Evolutionary conservation across 2,329 filamentous ascomycete genomes (phyloP).

Genomic region (Epichloe coenophiala): DNA sequence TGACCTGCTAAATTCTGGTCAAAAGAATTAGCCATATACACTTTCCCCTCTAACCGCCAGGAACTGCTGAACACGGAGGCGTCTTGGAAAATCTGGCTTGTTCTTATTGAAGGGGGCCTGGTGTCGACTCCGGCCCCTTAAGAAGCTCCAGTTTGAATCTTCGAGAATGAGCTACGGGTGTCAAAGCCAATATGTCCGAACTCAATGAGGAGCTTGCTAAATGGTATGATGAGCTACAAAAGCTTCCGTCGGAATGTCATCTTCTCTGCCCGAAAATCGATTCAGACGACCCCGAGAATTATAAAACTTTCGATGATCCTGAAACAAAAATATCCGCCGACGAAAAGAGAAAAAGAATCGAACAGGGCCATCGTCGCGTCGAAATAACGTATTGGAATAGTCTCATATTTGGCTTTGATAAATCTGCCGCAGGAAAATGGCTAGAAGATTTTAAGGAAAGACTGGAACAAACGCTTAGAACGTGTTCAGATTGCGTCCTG

Average conservation of each 20-base stretch:
- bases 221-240: conserved; percentile 30
- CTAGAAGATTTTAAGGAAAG: conserved; percentile 44
- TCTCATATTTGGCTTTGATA: conserved; percentile 53
- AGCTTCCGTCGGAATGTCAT: conserved; percentile 39
- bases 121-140: neutral
- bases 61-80: neutral
- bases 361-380: conserved; percentile 40
- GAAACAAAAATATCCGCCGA: conserved; percentile 33
- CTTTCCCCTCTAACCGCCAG: neutral
- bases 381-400: conserved; percentile 54
- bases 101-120: neutral
- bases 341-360: conserved; percentile 39
- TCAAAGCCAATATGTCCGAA: conserved; percentile 21
- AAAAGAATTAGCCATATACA: neutral
- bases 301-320: conserved; percentile 35
- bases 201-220: conserved; percentile 26
- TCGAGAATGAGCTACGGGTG: conserved; percentile 3
- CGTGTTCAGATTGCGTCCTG: conserved; percentile 57
- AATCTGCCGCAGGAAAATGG: conserved; percentile 45
- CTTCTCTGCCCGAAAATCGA: conserved; percentile 53
- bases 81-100: neutral
- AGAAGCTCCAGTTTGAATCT: neutral
- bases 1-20: neutral
- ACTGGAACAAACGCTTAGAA: conserved; percentile 44
- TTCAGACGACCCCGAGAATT: conserved; percentile 50